Percentiles rank a stretch among this genome's conserved stretches.
Evolutionary conservation across 164 flowering plant species (phyloP).

Genomic region (Sextonia rubra): DNA sequence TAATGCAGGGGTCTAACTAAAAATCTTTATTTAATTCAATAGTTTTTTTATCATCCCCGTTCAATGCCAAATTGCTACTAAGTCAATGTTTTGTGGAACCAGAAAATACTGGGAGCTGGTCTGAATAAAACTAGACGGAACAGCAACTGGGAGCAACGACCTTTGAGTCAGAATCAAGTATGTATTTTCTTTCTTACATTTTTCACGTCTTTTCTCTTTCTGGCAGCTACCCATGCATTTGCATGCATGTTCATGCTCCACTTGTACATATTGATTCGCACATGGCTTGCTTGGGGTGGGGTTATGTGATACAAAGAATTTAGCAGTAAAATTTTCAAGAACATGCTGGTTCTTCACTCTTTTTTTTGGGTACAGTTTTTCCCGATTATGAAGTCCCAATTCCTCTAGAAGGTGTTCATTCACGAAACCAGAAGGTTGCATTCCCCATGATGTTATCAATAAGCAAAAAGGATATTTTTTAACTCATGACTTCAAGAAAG

Average conservation of each 20-base stretch:
- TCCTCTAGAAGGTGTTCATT: background rate
- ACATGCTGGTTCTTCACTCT: background rate
- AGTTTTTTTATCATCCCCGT: background rate
- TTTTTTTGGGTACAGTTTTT: background rate
- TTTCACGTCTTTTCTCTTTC: background rate
- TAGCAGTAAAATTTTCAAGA: background rate
- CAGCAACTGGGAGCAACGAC: constrained; percentile 95
- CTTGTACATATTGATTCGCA: background rate
- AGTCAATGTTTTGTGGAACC: constrained; percentile 6
- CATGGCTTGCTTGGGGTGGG: background rate
- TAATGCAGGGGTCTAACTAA: background rate
- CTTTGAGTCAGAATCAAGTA: constrained; percentile 75
- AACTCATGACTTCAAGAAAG: too few species aligned
- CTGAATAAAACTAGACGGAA: constrained; percentile 88
- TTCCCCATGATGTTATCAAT: too few species aligned
- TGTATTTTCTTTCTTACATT: background rate
- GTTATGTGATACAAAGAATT: background rate
- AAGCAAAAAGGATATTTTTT: too few species aligned
- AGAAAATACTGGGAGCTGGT: constrained; percentile 86
- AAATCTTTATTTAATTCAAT: background rate
- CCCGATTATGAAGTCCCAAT: background rate
- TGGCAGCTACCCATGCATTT: background rate
- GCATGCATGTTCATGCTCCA: background rate
- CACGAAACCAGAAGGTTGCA: too few species aligned
- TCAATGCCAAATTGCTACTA: background rate